Conservation (phyloP, 176 grass and related monocot genomes). For the Secale cereale region DNA sequence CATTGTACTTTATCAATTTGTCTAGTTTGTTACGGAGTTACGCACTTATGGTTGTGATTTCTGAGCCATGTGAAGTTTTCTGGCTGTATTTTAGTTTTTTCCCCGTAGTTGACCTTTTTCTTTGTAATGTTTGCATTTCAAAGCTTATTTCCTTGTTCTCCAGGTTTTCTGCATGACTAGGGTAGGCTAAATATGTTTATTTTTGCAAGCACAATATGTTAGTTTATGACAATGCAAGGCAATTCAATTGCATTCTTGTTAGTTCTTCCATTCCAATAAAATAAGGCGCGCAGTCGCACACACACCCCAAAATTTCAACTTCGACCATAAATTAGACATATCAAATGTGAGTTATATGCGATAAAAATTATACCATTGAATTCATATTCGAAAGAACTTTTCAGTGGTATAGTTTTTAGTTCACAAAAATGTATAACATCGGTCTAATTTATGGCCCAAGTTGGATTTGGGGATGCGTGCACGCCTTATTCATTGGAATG, state of each 20-base stretch:
- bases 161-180: background rate
- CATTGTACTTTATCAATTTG: background rate
- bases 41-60: background rate
- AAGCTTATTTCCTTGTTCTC: conserved; percentile 4
- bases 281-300: no score
- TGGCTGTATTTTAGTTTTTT: background rate
- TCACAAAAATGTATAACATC: no score
- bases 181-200: background rate
- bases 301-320: no score
- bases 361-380: no score
- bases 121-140: conserved; percentile 15
- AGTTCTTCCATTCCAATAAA: no score
- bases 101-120: background rate
- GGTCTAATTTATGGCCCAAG: no score
- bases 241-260: background rate
- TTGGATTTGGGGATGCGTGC: no score
- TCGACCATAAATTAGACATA: no score
- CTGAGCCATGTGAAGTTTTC: conserved; percentile 7
- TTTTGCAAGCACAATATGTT: background rate
- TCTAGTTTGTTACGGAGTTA: background rate
- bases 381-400: no score
- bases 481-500: no score
- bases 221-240: background rate
- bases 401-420: no score
- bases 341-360: no score